Base-by-base conservation (phyloP, 495 filamentous ascomycete genomes). In the Neurospora sp. region DNA sequence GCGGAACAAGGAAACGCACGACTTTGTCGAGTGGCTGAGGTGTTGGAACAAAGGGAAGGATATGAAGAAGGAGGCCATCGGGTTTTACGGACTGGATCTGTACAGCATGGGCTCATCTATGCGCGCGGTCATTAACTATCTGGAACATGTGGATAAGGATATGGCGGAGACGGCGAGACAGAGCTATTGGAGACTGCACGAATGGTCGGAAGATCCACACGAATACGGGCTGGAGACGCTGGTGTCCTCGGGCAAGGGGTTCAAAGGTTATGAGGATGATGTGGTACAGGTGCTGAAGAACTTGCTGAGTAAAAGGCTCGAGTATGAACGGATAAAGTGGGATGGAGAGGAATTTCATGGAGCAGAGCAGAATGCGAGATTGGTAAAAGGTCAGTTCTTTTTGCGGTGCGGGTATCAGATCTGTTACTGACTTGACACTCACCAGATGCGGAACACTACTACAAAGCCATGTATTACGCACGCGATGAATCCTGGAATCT, bases 381-480 rank as follows among this genome's bases (percentile, higher is more conserved):
- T 89, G 1, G 83, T 89, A 11, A 81, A 80, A n/a, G 80, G 79
- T 79, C n/a, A 70, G 79, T 72, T n/a, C 3, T 14, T 14, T 2
- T 2, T 12, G n/a, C 4, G 46, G 10, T 5, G 20, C 20, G 20
- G 1, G 46, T 5, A 23, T 5, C 9, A 23, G 54, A 31, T 1
- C 5, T 4, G 12, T 27, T 31, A 31, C 54, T 62, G 3, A 62
- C 23, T 16, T 9, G 54, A 16, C 54, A 3, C 23, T 11, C 14
- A 10, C 14, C 41, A 80, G 88, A 89, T 70, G 85, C 88, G 1
- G 88, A 90, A 74, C 75, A 82, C 70, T 89, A 89, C 74, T 90
- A 89, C 77, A 87, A 83, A 71, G 82, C 84, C 38, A 89, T 90
- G 87, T 89, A 88, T 72, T 89, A 86, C 77, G 87, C 83, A 75